A percentile compares a stretch with the other conserved stretches of the same genome.
Evolutionary conservation across 2,329 filamentous ascomycete genomes (phyloP).

Genomic region (Aspergillus sp.): DNA sequence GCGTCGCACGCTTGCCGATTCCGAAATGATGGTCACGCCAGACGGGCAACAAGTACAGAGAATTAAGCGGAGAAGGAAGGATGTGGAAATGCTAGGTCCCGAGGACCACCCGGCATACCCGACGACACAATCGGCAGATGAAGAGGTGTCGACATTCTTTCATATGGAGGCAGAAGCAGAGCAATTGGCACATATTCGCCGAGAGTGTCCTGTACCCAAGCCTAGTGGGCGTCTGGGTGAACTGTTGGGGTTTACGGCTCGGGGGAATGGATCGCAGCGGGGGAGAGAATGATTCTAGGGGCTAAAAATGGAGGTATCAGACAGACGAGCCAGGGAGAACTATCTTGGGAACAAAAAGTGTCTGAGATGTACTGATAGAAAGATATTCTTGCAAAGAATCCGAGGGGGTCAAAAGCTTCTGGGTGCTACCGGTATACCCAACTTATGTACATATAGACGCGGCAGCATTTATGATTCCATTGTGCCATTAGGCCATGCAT

Average conservation of each 20-base stretch:
- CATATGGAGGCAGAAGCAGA: conserved; percentile 36
- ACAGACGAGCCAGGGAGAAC: too few relatives aligned
- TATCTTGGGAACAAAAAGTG: too few relatives aligned
- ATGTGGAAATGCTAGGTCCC: conserved; percentile 12
- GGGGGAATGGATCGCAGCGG: conserved; percentile 11
- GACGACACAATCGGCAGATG: conserved; percentile 19
- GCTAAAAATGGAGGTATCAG: background rate
- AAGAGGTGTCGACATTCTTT: conserved; percentile 39
- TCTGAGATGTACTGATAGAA: too few relatives aligned
- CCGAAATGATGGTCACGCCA: conserved; percentile 36
- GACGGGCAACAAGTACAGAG: conserved; percentile 38
- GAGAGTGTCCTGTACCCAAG: conserved; percentile 90
- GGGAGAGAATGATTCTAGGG: background rate
- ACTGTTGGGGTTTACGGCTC: conserved; percentile 59
- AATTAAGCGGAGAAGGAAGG: conserved; percentile 30
- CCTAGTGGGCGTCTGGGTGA: conserved; percentile 70
- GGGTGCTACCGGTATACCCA: conserved; percentile 1
- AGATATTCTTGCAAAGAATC: background rate
- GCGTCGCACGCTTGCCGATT: conserved; percentile 65
- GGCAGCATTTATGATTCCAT: background rate
- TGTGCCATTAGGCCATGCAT: background rate
- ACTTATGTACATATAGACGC: background rate
- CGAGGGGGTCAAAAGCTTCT: background rate
- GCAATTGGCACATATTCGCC: conserved; percentile 39
- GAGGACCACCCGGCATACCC: conserved; percentile 7